Percentiles rank a stretch among this genome's conserved stretches.
These are phyloP conservation scores for Fraxinus angustifolia DNA, from an alignment of 305 asterid genomes.

Conservation along the genomic window DNA sequence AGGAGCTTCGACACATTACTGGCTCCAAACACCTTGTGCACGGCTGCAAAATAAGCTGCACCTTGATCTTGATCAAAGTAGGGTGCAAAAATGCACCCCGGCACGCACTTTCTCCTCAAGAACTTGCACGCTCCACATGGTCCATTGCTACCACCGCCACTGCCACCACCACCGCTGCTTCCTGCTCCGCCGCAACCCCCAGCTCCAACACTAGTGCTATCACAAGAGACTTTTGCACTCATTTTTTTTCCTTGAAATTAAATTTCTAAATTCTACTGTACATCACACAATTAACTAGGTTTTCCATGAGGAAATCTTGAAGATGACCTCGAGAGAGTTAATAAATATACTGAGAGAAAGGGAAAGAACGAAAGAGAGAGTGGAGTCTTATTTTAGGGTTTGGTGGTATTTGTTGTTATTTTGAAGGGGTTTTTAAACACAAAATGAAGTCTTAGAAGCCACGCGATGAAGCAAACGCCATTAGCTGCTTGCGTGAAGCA, in stretches of 20 bases:
- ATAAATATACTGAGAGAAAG: not conserved
- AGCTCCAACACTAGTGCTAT: conserved; percentile 27
- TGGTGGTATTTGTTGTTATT: conserved; percentile 26
- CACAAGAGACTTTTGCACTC: conserved; percentile 34
- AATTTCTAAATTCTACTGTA: not conserved
- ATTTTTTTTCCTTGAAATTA: not conserved
- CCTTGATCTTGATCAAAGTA: conserved; percentile 91
- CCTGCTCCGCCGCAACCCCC: conserved; percentile 26
- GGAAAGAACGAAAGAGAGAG: not conserved
- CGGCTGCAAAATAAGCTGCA: conserved; percentile 91
- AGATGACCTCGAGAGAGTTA: not conserved
- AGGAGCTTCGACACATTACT: conserved; percentile 88
- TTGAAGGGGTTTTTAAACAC: conserved; percentile 28
- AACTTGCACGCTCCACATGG: conserved; percentile 99
- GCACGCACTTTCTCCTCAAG: conserved; percentile 76
- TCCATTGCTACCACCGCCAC: conserved; percentile 48
- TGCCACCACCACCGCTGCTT: conserved; percentile 25
- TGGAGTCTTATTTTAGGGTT: conserved; percentile 27
- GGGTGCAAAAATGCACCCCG: conserved; percentile 82
- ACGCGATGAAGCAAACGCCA: conserved; percentile 90
- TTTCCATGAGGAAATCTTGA: not conserved
- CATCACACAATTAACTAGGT: conserved; percentile 21
- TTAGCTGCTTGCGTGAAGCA: conserved; percentile 97
- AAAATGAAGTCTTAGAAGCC: conserved; percentile 66
- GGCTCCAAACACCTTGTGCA: conserved; percentile 88